Conservation (phyloP, 768 basidiomycete species). For the Pleurotus cornucopiae region DNA sequence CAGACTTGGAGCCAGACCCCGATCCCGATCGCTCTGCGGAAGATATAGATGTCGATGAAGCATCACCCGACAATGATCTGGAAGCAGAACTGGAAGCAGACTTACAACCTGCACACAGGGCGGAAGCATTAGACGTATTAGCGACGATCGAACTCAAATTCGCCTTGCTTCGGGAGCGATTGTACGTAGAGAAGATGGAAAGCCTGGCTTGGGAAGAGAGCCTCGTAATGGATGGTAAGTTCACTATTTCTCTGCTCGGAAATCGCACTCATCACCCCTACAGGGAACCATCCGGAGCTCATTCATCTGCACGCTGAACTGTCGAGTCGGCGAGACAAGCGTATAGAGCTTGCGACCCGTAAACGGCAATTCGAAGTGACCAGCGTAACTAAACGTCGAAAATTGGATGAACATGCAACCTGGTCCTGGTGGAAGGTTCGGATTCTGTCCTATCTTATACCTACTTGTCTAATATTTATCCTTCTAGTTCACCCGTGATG, state of each 20-base stretch:
- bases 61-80: slow-evolving; percentile 35
- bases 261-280: slow-evolving; percentile 7
- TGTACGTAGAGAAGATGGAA: slow-evolving; percentile 96
- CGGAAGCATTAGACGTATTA: slow-evolving; percentile 84
- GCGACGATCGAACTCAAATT: slow-evolving; percentile 92
- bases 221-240: slow-evolving; percentile 71
- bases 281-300: slow-evolving; percentile 85
- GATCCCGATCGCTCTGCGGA: slow-evolving; percentile 27
- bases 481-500: slow-evolving; percentile 65
- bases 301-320: slow-evolving; percentile 78
- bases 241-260: not conserved
- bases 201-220: slow-evolving; percentile 84
- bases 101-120: slow-evolving; percentile 75
- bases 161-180: slow-evolving; percentile 76
- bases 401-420: slow-evolving; percentile 67
- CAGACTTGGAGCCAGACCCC: slow-evolving; percentile 15
- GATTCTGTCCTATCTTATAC: slow-evolving; percentile 13
- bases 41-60: slow-evolving; percentile 28
- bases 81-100: slow-evolving; percentile 58
- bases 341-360: slow-evolving; percentile 74
- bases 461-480: slow-evolving; percentile 7
- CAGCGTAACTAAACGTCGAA: slow-evolving; percentile 57
- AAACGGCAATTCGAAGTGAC: slow-evolving; percentile 67
- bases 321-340: slow-evolving; percentile 71
- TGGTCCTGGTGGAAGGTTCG: slow-evolving; percentile 92